Evolutionary conservation across 164 flowering plant genomes (phyloP).

Genomic region (Dillenia suffruticosa): DNA sequence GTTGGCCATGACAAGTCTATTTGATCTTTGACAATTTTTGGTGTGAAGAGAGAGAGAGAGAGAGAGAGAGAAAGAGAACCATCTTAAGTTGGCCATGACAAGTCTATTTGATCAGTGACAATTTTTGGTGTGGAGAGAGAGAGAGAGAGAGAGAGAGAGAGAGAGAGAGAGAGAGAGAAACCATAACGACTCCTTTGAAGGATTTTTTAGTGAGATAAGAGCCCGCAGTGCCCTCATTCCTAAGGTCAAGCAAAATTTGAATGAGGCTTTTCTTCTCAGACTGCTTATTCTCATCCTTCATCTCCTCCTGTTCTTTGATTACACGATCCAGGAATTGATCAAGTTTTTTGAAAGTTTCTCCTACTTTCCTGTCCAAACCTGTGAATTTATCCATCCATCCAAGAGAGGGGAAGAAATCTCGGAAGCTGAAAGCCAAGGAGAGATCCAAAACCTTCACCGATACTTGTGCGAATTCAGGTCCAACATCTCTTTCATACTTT

Average conservation of each 20-base stretch:
- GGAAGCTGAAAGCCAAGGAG: background rate
- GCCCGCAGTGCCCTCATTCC: conserved; percentile 7
- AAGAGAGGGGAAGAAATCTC: background rate
- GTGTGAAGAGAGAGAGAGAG: background rate
- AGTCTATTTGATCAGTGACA: no score
- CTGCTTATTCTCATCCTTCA: background rate
- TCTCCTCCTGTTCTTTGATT: conserved; percentile 20
- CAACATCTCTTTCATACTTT: background rate
- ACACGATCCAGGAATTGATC: conserved; percentile 6
- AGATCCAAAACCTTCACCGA: background rate
- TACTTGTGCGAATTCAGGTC: background rate
- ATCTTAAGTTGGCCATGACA: no score
- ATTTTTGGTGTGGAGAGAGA: no score
- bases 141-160: background rate
- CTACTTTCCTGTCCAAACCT: background rate
- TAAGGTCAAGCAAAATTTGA: conserved; percentile 23
- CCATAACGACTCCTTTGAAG: conserved; percentile 25
- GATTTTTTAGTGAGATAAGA: conserved; percentile 6
- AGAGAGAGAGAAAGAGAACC: background rate
- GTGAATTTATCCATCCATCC: background rate
- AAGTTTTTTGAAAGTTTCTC: background rate
- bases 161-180: conserved; percentile 3
- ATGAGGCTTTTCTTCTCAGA: conserved; percentile 12
- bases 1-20: background rate
- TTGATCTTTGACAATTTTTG: background rate